Base-by-base conservation (phyloP, 2,329 filamentous ascomycete genomes). In the Cordyceps pruinosa region DNA sequence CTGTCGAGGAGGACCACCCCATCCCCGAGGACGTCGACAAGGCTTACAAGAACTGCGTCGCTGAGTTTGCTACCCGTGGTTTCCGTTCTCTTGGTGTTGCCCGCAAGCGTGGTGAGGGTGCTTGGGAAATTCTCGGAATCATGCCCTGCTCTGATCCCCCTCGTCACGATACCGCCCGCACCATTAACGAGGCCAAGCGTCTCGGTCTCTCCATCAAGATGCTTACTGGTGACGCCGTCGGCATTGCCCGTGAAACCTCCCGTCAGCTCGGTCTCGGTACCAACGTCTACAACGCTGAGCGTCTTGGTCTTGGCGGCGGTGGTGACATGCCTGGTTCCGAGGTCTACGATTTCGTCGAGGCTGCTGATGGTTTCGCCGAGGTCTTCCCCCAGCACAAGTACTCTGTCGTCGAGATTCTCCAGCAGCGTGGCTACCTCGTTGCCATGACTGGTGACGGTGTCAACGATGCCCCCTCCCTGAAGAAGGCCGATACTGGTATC, bases 371-470 rank as follows among this genome's bases (percentile, higher is more conserved):
- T 77, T 96, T 96, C 75, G 90, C 91, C 63, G 90, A 96, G 72
- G 90, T 96, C 58, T 95, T 94, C 81, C 90, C 90, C 66, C 89
- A 96, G 77, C 90, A 96, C 83, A 96, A 96, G 81, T 95, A 92
- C 78, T 89, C 90, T 63, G 90, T 94, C 72, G 90, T 96, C 66
- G 90, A 95, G 75, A 95, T 95, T 69, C 83, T 96, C 51, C 90
- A 96, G 77, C 88, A 93, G 77, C 89, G 90, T 84, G 90, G 90
- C 64, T 92, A 95, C 75, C 84, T 96, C 41, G 90, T 95, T 75
- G 91, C 90, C 72, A 96, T 96, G 91, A 96, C 90, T 75, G 90
- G 90, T 80, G 91, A 96, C 66, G 90, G 90, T 82, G 90, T 96
- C 77, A 96, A 96, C 76, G 90, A 96, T 74, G 90, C 90, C 63